phyloP scores from a whole-genome alignment of 805 yeast genomes.

The Brettanomyces sp. region DNA sequence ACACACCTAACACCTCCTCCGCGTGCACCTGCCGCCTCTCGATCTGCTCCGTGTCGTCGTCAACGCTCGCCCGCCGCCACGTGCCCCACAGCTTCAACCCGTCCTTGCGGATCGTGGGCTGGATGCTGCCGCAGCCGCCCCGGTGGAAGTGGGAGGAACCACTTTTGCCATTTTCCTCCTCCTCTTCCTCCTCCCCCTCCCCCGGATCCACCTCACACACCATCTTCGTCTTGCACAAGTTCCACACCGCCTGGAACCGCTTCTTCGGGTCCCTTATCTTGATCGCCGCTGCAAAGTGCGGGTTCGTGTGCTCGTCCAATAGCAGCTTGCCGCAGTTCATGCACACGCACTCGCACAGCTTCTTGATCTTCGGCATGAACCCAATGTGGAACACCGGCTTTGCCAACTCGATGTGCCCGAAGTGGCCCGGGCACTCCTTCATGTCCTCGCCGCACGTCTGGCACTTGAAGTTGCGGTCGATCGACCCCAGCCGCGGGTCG shows the following conservation, averaged over 20 bases:
- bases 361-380: constrained; percentile 85
- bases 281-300: constrained; percentile 78
- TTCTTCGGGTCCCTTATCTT: constrained; percentile 89
- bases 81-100: constrained; percentile 95
- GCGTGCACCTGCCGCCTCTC: constrained; percentile 86
- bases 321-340: constrained; percentile 97
- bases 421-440: constrained; percentile 99
- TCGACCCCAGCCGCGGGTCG: constrained; percentile 95
- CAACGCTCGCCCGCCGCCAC: constrained; percentile 79
- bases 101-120: constrained; percentile 92
- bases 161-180: background rate
- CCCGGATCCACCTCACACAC: constrained; percentile 89
- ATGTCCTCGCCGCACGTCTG: constrained; percentile 99
- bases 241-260: constrained; percentile 96
- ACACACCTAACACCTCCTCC: constrained; percentile 80
- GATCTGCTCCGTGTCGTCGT: constrained; percentile 81
- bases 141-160: constrained; percentile 32
- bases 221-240: constrained; percentile 82
- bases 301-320: constrained; percentile 68
- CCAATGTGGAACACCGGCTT: constrained; percentile 98
- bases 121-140: constrained; percentile 98
- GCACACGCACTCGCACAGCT: constrained; percentile 93
- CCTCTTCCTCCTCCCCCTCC: constrained; percentile 20
- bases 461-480: constrained; percentile 94
- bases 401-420: constrained; percentile 97